Evolutionary conservation across 2,329 filamentous ascomycete species (phyloP), one percentile per base, ranked within the genome.

Genomic region (Colletotrichum brevisporum): DNA sequence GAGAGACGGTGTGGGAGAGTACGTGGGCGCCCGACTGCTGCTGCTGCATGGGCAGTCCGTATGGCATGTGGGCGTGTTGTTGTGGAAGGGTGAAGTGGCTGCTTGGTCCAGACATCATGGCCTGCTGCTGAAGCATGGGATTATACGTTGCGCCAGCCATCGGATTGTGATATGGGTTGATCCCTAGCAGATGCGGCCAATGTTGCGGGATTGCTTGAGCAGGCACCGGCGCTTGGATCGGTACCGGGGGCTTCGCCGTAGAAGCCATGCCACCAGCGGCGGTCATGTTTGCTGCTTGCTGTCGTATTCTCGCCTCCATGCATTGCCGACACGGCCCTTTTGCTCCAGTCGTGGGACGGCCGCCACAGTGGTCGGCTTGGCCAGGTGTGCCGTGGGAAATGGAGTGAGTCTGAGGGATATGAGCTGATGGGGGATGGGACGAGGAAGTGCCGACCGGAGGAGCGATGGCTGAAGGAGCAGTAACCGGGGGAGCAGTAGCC

Each of bases 291-390:
- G 67, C 70, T 24, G 70, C 70, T 47, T 71, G 67, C 26, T 63
- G 62, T 36, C 70, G 54, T 18, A 71, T 31, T 36, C 63, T 63
- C 9, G 63, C 70, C 48, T 71, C 62, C 36, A 71, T 15, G 47
- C 70, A 71, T 26, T 71, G 57, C 16, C 62, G 58, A 56, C 70
- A 71, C 15, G 70, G 67, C 3, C 36, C 62, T 16, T 71, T 70
- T 10, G 50, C 51, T 47, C 62, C 56, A 4, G 51, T 27, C 18
- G 50, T 48, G 43, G 63, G 62, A 18, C 62, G 62, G 24, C 26
- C 24, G 16, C 54, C 31, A n/a, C 63, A 69, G 6, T 51, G 21
- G 16, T 57, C 55, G 10, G 26, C 6, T 31, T 66, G 66, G 2
- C 31, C 31, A 9, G 2, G 31, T 36, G 31, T 12, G 31, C 31